These are phyloP conservation scores for Nannochloropsis salina DNA, from an alignment of 108 stramenopile genomes.

Conservation along the genomic window DNA sequence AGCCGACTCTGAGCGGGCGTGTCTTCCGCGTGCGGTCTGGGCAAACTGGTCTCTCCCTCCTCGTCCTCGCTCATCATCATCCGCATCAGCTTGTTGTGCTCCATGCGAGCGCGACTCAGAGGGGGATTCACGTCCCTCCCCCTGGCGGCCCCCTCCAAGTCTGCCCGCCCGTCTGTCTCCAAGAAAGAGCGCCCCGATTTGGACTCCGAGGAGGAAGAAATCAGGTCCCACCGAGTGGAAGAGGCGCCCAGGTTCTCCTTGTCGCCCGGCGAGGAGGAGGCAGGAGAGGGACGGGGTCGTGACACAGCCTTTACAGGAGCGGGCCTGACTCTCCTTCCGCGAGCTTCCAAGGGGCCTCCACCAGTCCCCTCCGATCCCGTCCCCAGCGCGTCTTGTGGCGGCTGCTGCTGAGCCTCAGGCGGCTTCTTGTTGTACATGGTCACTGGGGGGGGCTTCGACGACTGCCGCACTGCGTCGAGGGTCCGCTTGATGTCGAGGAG, in stretches of 20 bases:
- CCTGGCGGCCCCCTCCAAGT: too few species aligned
- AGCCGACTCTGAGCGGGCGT: not conserved
- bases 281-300: not conserved
- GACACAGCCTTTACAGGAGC: not conserved
- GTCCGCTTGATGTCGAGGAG: not conserved
- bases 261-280: not conserved
- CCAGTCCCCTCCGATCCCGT: too few species aligned
- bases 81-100: not conserved
- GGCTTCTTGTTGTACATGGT: not conserved
- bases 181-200: too few species aligned
- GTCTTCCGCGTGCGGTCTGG: not conserved
- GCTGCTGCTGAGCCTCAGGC: not conserved
- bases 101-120: not conserved
- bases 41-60: not conserved
- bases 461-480: conserved; percentile 11
- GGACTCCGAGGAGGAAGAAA: not conserved
- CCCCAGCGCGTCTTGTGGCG: not conserved
- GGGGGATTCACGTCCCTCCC: too few species aligned
- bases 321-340: not conserved
- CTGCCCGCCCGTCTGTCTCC: too few species aligned
- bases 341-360: too few species aligned
- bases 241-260: not conserved
- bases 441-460: not conserved
- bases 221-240: not conserved
- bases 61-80: conserved; percentile 4